These are phyloP conservation scores for Acanthamoeba sp. DNA, from an alignment of 208 protist genomes.

Conservation along the genomic window DNA sequence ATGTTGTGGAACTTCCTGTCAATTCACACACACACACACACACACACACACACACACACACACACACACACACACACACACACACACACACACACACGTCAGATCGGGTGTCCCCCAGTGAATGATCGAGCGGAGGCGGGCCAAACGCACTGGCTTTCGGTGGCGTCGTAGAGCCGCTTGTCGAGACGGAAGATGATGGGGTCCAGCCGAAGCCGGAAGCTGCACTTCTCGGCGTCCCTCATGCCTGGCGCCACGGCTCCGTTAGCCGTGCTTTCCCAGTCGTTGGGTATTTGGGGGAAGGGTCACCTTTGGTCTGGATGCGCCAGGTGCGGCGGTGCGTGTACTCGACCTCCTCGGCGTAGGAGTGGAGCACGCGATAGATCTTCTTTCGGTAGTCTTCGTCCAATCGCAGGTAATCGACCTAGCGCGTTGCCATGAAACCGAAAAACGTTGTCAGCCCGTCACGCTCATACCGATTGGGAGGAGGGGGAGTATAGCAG, in stretches of 20 bases:
- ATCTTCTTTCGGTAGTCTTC: conserved; percentile 42
- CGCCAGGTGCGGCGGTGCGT: background rate
- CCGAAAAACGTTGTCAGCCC: too few species aligned
- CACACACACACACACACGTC: too few species aligned
- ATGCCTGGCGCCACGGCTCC: background rate
- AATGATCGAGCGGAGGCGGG: too few species aligned
- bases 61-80: too few species aligned
- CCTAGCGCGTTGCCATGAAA: background rate
- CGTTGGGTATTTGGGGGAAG: background rate
- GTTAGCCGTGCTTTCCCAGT: background rate
- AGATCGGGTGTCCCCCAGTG: too few species aligned
- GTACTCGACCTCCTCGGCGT: conserved; percentile 32
- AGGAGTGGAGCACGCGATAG: conserved; percentile 19
- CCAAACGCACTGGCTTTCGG: background rate
- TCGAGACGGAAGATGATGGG: conserved; percentile 38
- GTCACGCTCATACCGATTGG: too few species aligned
- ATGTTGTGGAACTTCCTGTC: conserved; percentile 38
- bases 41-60: too few species aligned
- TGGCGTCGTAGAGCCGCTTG: conserved; percentile 18
- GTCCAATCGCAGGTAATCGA: conserved; percentile 10
- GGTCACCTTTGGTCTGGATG: background rate
- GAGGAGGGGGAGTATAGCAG: too few species aligned
- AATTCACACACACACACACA: background rate
- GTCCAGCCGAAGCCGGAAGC: conserved; percentile 20
- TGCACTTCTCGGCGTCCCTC: background rate